Evolutionary conservation across 805 yeast genomes (phyloP), one percentile per base, ranked within the genome.

Genomic region (Wickerhamomyces tratensis): DNA sequence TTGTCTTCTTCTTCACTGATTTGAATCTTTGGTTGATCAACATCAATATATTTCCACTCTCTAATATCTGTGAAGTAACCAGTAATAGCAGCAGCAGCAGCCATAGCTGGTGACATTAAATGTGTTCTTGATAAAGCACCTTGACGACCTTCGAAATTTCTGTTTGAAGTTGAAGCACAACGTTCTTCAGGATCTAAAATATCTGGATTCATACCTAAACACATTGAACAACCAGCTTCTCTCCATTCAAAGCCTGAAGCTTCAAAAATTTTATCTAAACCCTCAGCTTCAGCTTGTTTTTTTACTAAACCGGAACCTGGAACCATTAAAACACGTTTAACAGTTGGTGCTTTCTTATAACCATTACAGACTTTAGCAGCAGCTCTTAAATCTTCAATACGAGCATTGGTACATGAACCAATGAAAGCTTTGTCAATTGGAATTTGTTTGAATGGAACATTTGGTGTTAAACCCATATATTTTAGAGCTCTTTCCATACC

Each of bases 181-280:
- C 98, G 81, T 67, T 93, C 98, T 59, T 84, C 78, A 36, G 98
- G 98, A 48, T 80, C 76, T 59, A 93, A 76, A 55, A 93, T 91
- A 70, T 93, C 98, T 37, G 98, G 97, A 69, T 93, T 93, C 98
- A 93, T 93, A 65, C 98, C 98, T 41, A 93, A 76, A 71, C 98
- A 93, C 98, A 93, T 93, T 36, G 98, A 91, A 69, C 98, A 93
- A 47, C 98, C 98, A 51, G 98, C 98, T 70, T 93, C 98, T 72
- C 98, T 83, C 98, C 98, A 93, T 54, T 86, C 91, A 60, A 93
- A 93, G 20, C 96, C 98, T 41, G 98, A 97, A 40, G 79, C 86
- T 57, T 71, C 77, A 58, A 93, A 93, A 45, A 93, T 76, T 68
- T 86, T 85, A 64, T 93, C 93, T 44, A 93, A 74, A 41, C 98